phyloP scores from a whole-genome alignment of 2,329 filamentous ascomycete genomes.

The Penicillium sp. region DNA sequence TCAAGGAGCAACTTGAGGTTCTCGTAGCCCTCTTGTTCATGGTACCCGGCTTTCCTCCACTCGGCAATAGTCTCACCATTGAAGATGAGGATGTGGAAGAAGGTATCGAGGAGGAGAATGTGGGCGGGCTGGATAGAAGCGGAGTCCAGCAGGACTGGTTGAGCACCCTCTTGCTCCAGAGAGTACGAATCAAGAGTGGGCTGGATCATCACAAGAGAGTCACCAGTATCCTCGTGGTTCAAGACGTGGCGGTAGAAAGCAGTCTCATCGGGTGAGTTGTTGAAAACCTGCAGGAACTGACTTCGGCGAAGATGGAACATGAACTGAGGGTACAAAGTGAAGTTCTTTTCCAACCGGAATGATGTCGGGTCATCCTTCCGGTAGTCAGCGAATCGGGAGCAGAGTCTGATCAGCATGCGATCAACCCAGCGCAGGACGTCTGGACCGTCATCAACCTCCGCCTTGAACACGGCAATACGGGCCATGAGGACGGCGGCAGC shows the following conservation, averaged over 20 bases:
- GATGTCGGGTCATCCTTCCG: constrained; percentile 97
- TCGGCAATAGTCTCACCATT: constrained; percentile 97
- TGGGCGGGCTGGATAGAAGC: constrained; percentile 94
- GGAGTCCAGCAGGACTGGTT: constrained; percentile 93
- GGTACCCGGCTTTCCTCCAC: constrained; percentile 97
- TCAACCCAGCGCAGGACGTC: constrained; percentile 98
- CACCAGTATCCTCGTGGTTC: constrained; percentile 95
- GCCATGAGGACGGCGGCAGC: constrained; percentile 97
- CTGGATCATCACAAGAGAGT: constrained; percentile 98
- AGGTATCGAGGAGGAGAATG: constrained; percentile 91
- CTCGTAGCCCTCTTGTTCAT: constrained; percentile 97
- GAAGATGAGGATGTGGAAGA: constrained; percentile 99
- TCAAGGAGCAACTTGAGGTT: constrained; percentile 88
- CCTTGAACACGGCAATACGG: constrained; percentile 98
- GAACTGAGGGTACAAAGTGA: constrained; percentile 97
- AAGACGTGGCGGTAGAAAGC: constrained; percentile 98
- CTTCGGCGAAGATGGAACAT: constrained; percentile 98
- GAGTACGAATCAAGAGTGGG: constrained; percentile 96
- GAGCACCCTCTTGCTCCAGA: constrained; percentile 88
- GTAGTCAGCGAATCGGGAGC: constrained; percentile 96
- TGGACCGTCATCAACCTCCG: constrained; percentile 96
- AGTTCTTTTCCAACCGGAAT: constrained; percentile 97
- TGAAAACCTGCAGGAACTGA: constrained; percentile 98
- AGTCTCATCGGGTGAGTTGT: constrained; percentile 98
- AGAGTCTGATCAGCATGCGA: constrained; percentile 94